Conservation (phyloP, 2,329 filamentous ascomycete genomes). For the Colletotrichum sp. region DNA sequence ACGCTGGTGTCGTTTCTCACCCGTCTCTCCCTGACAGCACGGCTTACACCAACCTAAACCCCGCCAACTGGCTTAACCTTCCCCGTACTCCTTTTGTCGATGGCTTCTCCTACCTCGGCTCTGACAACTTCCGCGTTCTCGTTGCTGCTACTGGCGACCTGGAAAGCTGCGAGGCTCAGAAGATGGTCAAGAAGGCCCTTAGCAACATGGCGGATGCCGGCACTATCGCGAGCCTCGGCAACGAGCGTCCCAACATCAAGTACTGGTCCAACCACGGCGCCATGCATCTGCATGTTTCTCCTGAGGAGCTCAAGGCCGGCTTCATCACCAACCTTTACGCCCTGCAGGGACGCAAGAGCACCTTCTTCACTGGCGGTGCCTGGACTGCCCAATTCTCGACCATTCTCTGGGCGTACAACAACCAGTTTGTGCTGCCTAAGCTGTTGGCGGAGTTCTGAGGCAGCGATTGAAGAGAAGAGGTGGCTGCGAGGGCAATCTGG, state of each 20-base stretch:
- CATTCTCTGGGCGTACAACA: constrained; percentile 37
- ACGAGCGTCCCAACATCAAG: constrained; percentile 25
- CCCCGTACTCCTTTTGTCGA: constrained; percentile 30
- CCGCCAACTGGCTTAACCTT: constrained; percentile 30
- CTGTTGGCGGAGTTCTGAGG: constrained; percentile 22
- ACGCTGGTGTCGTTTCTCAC: constrained; percentile 34
- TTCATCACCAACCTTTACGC: constrained; percentile 39
- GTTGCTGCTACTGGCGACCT: constrained; percentile 27
- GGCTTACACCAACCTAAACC: constrained; percentile 31
- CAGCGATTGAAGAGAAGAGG: background rate
- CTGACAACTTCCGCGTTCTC: constrained; percentile 30
- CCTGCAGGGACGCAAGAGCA: constrained; percentile 42
- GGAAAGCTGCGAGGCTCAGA: constrained; percentile 26
- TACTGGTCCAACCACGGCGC: constrained; percentile 34
- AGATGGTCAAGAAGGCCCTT: constrained; percentile 26
- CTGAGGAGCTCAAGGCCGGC: constrained; percentile 33
- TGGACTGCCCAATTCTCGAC: constrained; percentile 36
- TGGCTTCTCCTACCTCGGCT: constrained; percentile 31
- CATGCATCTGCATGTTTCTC: constrained; percentile 34
- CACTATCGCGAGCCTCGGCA: constrained; percentile 21
- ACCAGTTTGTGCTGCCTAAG: constrained; percentile 30
- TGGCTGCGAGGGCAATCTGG: background rate
- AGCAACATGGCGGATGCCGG: constrained; percentile 25
- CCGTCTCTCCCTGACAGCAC: constrained; percentile 31
- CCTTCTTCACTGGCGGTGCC: constrained; percentile 43